Conservation (phyloP, 495 filamentous ascomycete genomes). For the Filosporella fistucella region DNA sequence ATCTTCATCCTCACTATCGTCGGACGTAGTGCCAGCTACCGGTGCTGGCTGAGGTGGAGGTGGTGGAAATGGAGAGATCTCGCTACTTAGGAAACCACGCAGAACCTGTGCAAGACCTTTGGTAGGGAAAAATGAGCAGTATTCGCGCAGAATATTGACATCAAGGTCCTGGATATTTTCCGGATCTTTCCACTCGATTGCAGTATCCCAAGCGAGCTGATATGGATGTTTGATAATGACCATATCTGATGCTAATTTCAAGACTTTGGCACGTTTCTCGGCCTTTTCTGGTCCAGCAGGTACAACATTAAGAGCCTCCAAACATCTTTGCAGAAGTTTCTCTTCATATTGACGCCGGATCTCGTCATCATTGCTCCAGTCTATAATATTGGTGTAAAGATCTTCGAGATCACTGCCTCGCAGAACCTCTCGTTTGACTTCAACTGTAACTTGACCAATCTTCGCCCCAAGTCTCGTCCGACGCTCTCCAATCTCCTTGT, state of each 20-base stretch:
- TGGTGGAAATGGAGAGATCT: constrained; percentile 75
- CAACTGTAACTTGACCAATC: constrained; percentile 72
- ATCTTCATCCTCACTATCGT: constrained; percentile 33
- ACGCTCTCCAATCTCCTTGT: constrained; percentile 83
- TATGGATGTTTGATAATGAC: constrained; percentile 95
- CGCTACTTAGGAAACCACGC: constrained; percentile 73
- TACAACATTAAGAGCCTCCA: constrained; percentile 67
- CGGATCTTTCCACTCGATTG: constrained; percentile 83
- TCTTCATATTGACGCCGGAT: constrained; percentile 81
- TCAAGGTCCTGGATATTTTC: constrained; percentile 70
- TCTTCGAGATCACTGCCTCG: constrained; percentile 63
- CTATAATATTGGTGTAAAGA: constrained; percentile 74
- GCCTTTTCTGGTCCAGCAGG: constrained; percentile 57
- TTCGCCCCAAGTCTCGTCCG: constrained; percentile 83
- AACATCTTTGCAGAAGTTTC: constrained; percentile 77
- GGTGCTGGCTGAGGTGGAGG: constrained; percentile 13
- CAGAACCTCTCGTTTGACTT: constrained; percentile 84
- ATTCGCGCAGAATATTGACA: constrained; percentile 67
- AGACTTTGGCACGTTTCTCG: constrained; percentile 62
- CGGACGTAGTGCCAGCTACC: constrained; percentile 22
- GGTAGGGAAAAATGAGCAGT: constrained; percentile 78
- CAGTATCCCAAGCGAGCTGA: constrained; percentile 83
- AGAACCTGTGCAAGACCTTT: constrained; percentile 76
- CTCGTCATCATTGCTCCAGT: constrained; percentile 88
- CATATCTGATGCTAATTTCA: constrained; percentile 77